Percentiles rank a stretch among this genome's conserved stretches.
phyloP scores from a whole-genome alignment of 225 moss, liverwort and hornwort genomes.

The Pleurozium schreberi region DNA sequence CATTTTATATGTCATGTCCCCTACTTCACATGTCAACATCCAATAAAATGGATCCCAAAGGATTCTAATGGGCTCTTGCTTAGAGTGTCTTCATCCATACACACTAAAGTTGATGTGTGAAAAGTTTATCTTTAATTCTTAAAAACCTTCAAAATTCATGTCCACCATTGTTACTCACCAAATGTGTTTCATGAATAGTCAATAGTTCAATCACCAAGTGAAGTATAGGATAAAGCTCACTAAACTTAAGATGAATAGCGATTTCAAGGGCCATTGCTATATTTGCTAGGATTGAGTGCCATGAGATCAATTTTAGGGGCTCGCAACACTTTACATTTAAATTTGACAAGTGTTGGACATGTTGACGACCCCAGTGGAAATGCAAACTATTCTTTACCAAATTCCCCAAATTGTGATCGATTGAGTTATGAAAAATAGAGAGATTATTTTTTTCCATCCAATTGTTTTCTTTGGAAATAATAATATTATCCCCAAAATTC shows the following conservation, averaged over 20 bases:
- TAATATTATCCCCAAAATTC: too few relatives aligned
- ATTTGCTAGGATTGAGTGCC: fast-evolving
- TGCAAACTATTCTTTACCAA: fast-evolving
- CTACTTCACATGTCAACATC: fast-evolving
- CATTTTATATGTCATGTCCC: neutral
- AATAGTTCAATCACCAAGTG: neutral
- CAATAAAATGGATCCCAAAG: neutral
- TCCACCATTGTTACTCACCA: fast-evolving
- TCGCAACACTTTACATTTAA: fast-evolving
- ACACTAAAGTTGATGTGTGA: too few relatives aligned
- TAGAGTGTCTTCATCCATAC: neutral
- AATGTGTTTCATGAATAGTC: fast-evolving
- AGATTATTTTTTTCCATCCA: neutral
- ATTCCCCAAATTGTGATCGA: neutral
- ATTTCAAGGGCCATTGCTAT: neutral
- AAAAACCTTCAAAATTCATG: neutral
- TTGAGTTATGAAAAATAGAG: neutral
- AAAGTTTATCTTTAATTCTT: too few relatives aligned
- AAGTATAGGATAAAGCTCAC: neutral
- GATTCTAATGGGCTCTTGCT: neutral
- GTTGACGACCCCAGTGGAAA: fast-evolving
- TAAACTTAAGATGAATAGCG: fast-evolving
- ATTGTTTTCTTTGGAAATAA: neutral
- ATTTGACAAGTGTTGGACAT: fast-evolving
- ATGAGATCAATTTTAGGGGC: too few relatives aligned